Conservation (phyloP, 352 stramenopile species). For the Nothophytophthora sp. region DNA sequence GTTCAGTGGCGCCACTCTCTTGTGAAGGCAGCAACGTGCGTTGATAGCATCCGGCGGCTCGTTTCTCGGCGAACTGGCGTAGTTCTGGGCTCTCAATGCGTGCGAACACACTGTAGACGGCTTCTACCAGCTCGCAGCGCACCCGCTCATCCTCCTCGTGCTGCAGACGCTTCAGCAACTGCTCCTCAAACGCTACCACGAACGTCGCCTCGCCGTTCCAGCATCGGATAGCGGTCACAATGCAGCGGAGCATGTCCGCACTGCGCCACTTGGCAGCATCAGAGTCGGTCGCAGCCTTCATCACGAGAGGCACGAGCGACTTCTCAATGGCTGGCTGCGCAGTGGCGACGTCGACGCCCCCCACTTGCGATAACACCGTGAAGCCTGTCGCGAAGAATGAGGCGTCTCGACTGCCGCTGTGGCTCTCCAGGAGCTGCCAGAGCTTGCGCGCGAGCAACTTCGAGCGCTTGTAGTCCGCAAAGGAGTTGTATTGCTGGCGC, state of each 20-base stretch:
- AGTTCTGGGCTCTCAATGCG: constrained; percentile 20
- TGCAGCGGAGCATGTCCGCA: constrained; percentile 19
- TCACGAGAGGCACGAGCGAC: constrained; percentile 34
- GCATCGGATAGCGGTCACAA: constrained; percentile 20
- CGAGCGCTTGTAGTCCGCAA: constrained; percentile 35
- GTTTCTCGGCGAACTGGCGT: constrained; percentile 9
- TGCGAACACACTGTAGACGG: constrained; percentile 33
- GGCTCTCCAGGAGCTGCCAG: constrained; percentile 34
- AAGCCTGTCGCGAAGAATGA: constrained; percentile 43
- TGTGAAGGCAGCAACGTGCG: constrained; percentile 20
- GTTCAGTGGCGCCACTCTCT: constrained; percentile 7
- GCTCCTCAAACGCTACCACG: constrained; percentile 17
- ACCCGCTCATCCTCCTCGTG: constrained; percentile 14
- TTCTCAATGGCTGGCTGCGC: constrained; percentile 18
- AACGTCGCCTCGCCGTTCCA: constrained; percentile 18
- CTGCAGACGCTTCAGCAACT: constrained; percentile 22
- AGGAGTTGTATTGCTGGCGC: constrained; percentile 15
- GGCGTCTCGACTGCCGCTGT: constrained; percentile 2
- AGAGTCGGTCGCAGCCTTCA: constrained; percentile 13
- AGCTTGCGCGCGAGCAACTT: constrained; percentile 41
- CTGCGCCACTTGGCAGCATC: not conserved
- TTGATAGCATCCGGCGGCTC: constrained; percentile 20
- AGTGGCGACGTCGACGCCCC: constrained; percentile 24
- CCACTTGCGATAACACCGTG: constrained; percentile 25
- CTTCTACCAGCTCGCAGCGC: constrained; percentile 17